These are phyloP conservation scores for Phaeosphaeriaceae sp. DNA, from an alignment of 2,329 filamentous ascomycete species.

Conservation along the genomic window DNA sequence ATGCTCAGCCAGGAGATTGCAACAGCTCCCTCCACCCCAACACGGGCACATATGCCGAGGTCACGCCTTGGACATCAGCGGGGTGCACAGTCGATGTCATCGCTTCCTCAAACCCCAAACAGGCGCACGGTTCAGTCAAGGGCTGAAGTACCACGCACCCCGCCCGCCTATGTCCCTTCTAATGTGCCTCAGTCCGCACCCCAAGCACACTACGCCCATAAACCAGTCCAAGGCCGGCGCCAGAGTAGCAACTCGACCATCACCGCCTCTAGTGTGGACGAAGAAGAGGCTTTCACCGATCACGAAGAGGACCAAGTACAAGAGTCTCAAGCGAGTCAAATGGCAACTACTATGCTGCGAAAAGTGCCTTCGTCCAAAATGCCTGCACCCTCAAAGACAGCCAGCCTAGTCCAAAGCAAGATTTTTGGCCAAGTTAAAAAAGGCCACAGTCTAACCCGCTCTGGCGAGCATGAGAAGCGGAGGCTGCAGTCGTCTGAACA, in stretches of 20 bases:
- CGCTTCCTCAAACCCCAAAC: conserved; percentile 77
- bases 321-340: conserved; percentile 79
- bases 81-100: conserved; percentile 82
- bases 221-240: conserved; percentile 52
- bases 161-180: conserved; percentile 41
- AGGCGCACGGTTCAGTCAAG: conserved; percentile 64
- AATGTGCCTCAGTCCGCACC: conserved; percentile 51
- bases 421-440: conserved; percentile 69
- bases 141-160: conserved; percentile 61
- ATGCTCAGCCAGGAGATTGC: conserved; percentile 79
- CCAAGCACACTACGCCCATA: conserved; percentile 42
- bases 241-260: conserved; percentile 72
- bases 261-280: conserved; percentile 49
- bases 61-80: conserved; percentile 69
- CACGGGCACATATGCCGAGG: conserved; percentile 56
- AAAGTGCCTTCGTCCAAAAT: conserved; percentile 56
- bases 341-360: conserved; percentile 76
- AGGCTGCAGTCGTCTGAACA: conserved; percentile 37
- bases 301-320: conserved; percentile 70
- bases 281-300: conserved; percentile 61
- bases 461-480: conserved; percentile 42
- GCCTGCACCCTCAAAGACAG: conserved; percentile 41
- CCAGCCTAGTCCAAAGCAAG: conserved; percentile 62
- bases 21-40: conserved; percentile 76
- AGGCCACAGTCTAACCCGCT: conserved; percentile 45